These are phyloP conservation scores for Phlyctochytrium arcticum DNA, from an alignment of 192 early-diverging fungal genomes.

Conservation along the genomic window DNA sequence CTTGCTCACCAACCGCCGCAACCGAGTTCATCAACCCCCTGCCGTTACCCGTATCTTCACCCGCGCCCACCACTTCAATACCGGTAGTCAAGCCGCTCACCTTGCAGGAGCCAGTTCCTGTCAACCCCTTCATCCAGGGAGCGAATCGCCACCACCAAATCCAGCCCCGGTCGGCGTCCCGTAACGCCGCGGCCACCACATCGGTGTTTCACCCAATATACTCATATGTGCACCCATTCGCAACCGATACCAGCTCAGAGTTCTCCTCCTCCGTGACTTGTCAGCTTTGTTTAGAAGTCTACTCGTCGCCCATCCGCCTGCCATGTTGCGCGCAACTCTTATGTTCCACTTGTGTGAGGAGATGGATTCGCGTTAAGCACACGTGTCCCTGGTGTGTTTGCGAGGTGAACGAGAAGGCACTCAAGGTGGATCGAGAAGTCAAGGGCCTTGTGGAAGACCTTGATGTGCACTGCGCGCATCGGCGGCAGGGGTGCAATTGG, in stretches of 20 bases:
- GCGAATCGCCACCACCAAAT: no score
- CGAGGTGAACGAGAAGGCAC: not conserved
- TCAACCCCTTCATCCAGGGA: no score
- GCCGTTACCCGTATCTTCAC: no score
- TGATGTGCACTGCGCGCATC: constrained; percentile 18
- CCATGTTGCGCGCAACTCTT: constrained; percentile 14
- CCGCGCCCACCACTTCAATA: no score
- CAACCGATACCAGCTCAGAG: constrained; percentile 10
- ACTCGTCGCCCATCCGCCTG: constrained; percentile 8
- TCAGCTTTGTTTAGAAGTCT: constrained; percentile 12
- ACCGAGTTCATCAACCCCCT: no score
- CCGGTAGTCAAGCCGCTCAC: no score
- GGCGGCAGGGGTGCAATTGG: constrained; percentile 25
- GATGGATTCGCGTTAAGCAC: constrained; percentile 3
- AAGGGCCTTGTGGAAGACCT: constrained; percentile 22
- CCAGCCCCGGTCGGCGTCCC: constrained; percentile 19
- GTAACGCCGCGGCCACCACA: constrained; percentile 11
- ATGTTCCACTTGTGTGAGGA: constrained; percentile 24
- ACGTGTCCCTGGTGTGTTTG: constrained; percentile 17
- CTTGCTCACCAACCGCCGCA: no score
- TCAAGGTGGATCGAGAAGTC: constrained; percentile 13
- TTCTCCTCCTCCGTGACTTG: constrained; percentile 13
- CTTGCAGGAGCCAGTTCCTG: no score
- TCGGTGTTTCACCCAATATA: constrained; percentile 5
- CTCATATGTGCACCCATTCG: constrained; percentile 26